Evolutionary conservation across 305 asterid species (phyloP), one percentile per base, ranked within the genome.

Genomic region (Galium porrigens): DNA sequence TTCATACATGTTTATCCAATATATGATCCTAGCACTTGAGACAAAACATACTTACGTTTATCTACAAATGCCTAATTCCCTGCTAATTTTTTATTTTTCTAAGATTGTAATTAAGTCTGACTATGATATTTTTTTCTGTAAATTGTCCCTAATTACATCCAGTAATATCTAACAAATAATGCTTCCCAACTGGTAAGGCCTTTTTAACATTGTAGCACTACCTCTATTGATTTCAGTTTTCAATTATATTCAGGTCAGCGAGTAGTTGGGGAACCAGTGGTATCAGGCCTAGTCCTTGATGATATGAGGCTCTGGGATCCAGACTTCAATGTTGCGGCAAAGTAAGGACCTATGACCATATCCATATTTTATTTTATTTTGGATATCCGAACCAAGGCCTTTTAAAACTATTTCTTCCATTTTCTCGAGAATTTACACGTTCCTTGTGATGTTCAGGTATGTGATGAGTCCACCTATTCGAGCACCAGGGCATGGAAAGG

Each of bases 391-490:
- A 22, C 15, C 56, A 10, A 6, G 33, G 9, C 2, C 51, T 15
- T 30, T 30, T 46, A 8, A 4, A 66, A 27, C 2, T 20, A 58
- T 32, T 37, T 17, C 20, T 46, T 58, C 46, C 36, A 37, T 51
- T 42, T 63, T 25, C 49, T 17, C 4, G 71, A 25, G 18, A 63
- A 48, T 33, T 1, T n/a, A 44, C 17, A 32, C 5, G 6, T 66
- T 73, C 52, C n/a, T 65, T 56, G 59, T 67, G 52, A 32, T 65
- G 30, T 70, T 65, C 80, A 92, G 99, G 82, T 92, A 80, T 68
- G 94, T 92, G 67, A 92, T 89, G 99, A 92, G 97, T 71, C 98
- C 99, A 64, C 99, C 99, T 54, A 85, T 89, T 65, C 82, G 99
- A 80, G 96, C 87, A 71, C 76, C 84, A 48, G 97, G 95, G 65